These are phyloP conservation scores for Coniochaeta sp. DNA, from an alignment of 2,329 filamentous ascomycete genomes.

Conservation along the genomic window DNA sequence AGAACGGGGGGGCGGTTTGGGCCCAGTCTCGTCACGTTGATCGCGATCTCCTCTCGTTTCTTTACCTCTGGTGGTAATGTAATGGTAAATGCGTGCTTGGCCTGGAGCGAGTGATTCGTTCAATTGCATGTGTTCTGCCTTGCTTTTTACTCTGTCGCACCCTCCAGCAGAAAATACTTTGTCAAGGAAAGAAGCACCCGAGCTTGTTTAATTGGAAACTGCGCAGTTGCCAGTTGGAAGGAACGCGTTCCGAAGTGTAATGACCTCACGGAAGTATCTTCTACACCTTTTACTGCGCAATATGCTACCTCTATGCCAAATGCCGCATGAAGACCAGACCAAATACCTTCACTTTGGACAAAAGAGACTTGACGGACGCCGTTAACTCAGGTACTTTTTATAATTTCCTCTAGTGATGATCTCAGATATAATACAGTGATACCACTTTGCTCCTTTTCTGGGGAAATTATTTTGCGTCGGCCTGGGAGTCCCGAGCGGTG, in stretches of 20 bases:
- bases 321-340: neutral
- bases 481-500: neutral
- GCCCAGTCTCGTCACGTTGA: neutral
- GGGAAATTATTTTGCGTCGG: neutral
- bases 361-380: too few relatives aligned
- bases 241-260: neutral
- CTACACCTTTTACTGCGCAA: too few relatives aligned
- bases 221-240: neutral
- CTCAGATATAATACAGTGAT: too few relatives aligned
- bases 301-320: neutral
- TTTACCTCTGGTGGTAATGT: neutral
- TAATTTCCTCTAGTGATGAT: too few relatives aligned
- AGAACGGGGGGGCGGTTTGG: neutral
- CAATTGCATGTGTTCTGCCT: neutral
- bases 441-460: neutral
- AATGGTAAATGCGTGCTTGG: neutral
- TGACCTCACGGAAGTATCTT: neutral
- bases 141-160: neutral
- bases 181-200: neutral
- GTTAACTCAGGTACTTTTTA: too few relatives aligned
- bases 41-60: neutral
- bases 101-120: neutral
- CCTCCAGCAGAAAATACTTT: neutral
- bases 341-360: neutral
- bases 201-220: neutral